Base-by-base conservation (phyloP, 2,329 filamentous ascomycete genomes). In the Paraconiothyrium sp. region DNA sequence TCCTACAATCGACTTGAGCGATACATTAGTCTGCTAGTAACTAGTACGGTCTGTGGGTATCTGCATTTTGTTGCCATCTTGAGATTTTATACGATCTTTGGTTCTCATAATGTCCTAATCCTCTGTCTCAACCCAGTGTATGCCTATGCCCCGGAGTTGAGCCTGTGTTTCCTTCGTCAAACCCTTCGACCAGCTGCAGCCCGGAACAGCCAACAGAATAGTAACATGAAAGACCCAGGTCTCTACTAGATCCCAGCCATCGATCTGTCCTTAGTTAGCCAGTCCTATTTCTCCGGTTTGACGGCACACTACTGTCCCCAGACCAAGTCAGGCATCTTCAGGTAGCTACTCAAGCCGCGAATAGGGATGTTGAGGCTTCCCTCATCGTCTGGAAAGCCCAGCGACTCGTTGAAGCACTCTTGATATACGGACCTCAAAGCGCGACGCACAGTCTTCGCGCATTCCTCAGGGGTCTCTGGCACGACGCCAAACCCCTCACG, bases 361-460 rank as follows among this genome's bases (percentile, higher is more conserved):
- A 54, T 54, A 9, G 51, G 51, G 16, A 44, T 43, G 13, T 43
- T 32, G n/a, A 54, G 27, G 27, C 51, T 54, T n/a, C 37, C 51
- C 14, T 44, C 20, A 13, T 44, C 51, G 24, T 54, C 51, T 22
- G 35, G 51, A 32, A 54, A 43, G 22, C 20, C 51, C 16, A 54
- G 14, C 11, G 24, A 32, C 39, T 43, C 13, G 14, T 30, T n/a
- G 27, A 43, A 43, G 14, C 35, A 54, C 5, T 43, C 37, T 44
- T 54, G 35, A 6, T 54, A 43, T 32, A 54, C 51, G 35, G 14
- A 54, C 51, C 51, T 54, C 39, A 54, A 44, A 54, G 51, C 51
- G 13, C 51, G 35, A 5, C 51, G 35, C 51, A 54, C 51, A 3
- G 22, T 24, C 16, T 32, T 37, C 4, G 51, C 51, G 39, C 39